Evolutionary conservation across 164 flowering plant species (phyloP).

Genomic region (Kalanchoe fedtschenkoi): DNA sequence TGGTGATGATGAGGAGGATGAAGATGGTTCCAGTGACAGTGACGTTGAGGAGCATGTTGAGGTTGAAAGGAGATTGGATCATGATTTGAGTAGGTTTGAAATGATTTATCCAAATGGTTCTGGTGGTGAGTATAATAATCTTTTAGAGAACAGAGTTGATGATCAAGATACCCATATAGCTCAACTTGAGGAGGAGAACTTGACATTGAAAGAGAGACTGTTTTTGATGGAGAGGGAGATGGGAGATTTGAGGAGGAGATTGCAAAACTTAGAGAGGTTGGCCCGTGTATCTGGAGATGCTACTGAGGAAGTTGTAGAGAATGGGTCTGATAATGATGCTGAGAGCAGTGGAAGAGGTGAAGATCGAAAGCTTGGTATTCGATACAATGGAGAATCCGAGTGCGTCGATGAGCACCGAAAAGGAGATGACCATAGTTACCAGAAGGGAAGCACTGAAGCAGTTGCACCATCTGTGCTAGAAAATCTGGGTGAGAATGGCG

Average conservation of each 20-base stretch:
- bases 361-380: constrained; percentile 14
- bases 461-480: background rate
- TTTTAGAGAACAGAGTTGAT: constrained; percentile 78
- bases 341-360: constrained; percentile 38
- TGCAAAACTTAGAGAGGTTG: constrained; percentile 58
- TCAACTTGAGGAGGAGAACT: constrained; percentile 85
- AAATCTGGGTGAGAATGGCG: background rate
- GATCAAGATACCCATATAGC: constrained; percentile 88
- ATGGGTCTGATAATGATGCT: constrained; percentile 34
- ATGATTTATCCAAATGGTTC: constrained; percentile 67
- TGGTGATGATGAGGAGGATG: constrained; percentile 39
- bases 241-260: constrained; percentile 64
- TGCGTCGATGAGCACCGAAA: constrained; percentile 6
- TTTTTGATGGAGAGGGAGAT: constrained; percentile 86
- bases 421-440: constrained; percentile 4
- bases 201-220: constrained; percentile 74
- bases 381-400: constrained; percentile 20
- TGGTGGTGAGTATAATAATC: constrained; percentile 37
- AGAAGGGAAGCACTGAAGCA: constrained; percentile 9
- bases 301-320: constrained; percentile 55
- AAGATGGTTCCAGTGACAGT: constrained; percentile 78
- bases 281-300: constrained; percentile 23
- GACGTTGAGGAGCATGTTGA: constrained; percentile 94
- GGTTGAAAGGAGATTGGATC: constrained; percentile 90
- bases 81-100: constrained; percentile 91